Conservation (phyloP, 768 basidiomycete genomes). For the Suillus bovinus region DNA sequence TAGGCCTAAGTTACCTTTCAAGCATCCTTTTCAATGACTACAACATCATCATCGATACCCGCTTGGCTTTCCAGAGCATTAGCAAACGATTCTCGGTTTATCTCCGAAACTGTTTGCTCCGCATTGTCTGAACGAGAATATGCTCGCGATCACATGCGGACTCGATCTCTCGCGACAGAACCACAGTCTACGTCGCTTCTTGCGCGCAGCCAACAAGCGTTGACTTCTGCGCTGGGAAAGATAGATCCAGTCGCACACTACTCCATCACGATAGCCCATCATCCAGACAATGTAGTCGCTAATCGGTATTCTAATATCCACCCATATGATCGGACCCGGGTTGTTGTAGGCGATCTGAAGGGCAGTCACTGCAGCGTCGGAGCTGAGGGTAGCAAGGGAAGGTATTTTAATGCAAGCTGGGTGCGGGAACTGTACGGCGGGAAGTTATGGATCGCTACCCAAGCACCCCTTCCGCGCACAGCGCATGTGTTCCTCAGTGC, state of each 20-base stretch:
- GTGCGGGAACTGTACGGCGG: slow-evolving; percentile 71
- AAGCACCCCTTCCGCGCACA: slow-evolving; percentile 74
- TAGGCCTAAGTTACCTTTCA: no score
- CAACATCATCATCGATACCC: neutral
- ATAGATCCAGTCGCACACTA: slow-evolving; percentile 45
- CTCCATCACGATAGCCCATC: slow-evolving; percentile 51
- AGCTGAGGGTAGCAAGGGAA: slow-evolving; percentile 29
- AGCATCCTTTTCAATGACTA: slow-evolving; percentile 4
- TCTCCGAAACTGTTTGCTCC: slow-evolving; percentile 29
- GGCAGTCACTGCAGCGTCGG: slow-evolving; percentile 5
- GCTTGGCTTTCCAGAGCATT: slow-evolving; percentile 6
- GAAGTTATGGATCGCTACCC: slow-evolving; percentile 85
- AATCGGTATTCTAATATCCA: slow-evolving; percentile 77
- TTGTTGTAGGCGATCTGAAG: slow-evolving; percentile 42
- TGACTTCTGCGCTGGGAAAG: slow-evolving; percentile 7
- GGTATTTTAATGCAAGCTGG: slow-evolving; percentile 87
- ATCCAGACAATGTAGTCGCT: slow-evolving; percentile 41
- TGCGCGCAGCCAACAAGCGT: slow-evolving; percentile 13
- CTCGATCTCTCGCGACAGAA: slow-evolving; percentile 18
- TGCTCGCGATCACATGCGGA: slow-evolving; percentile 32
- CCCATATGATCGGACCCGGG: slow-evolving; percentile 82
- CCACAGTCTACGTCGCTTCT: neutral
- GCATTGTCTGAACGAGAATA: slow-evolving; percentile 41
- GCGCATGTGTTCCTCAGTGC: slow-evolving; percentile 77
- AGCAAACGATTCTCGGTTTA: neutral